Conservation (phyloP, 306 rosid species). For the Cicer chorassanicum region DNA sequence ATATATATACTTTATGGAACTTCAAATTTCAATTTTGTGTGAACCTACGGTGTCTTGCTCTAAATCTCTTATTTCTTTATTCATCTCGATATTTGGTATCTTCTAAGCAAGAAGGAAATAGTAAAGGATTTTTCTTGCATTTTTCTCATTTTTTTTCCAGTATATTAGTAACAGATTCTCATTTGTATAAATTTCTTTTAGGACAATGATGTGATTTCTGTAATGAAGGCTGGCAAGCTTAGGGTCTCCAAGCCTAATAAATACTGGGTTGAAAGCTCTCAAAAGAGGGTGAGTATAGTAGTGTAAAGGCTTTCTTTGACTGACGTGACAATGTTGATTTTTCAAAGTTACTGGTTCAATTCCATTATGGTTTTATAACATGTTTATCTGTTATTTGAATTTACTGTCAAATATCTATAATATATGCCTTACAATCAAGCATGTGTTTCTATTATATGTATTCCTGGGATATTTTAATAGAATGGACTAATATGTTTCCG, state of each 20-base stretch:
- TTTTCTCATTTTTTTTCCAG: constrained; percentile 7
- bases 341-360: constrained; percentile 21
- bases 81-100: background rate
- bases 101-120: constrained; percentile 29
- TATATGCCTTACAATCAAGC: constrained; percentile 17
- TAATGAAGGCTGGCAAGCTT: constrained; percentile 77
- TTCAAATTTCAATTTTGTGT: background rate
- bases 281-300: constrained; percentile 74
- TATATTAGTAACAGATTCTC: constrained; percentile 18
- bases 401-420: constrained; percentile 15
- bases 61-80: constrained; percentile 8
- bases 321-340: constrained; percentile 15
- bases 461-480: constrained; percentile 9
- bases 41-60: constrained; percentile 7
- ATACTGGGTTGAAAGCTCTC: constrained; percentile 93
- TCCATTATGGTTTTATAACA: background rate
- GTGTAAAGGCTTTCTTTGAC: constrained; percentile 31
- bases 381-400: constrained; percentile 6
- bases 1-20: background rate
- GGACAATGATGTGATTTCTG: constrained; percentile 80
- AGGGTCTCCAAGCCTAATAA: constrained; percentile 81
- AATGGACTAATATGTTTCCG: constrained; percentile 8
- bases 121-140: background rate
- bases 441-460: constrained; percentile 18
- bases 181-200: constrained; percentile 39